Evolutionary conservation across 805 yeast species (phyloP).

Genomic region (Ogataea corticis): DNA sequence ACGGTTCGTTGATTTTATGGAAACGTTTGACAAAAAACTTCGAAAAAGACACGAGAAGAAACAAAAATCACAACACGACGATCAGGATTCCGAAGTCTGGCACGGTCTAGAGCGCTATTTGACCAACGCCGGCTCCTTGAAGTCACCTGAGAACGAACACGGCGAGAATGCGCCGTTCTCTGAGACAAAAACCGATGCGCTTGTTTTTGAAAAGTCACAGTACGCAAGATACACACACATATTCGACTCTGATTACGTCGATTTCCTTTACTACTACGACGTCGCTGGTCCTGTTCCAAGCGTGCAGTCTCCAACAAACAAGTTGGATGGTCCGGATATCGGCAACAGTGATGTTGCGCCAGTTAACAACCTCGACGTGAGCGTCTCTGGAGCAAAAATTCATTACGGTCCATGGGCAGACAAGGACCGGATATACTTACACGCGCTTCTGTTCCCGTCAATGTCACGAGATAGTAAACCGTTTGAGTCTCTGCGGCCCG

Average conservation of each 20-base stretch:
- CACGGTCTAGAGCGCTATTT: slow-evolving; percentile 73
- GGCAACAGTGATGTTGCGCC: slow-evolving; percentile 64
- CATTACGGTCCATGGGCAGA: slow-evolving; percentile 98
- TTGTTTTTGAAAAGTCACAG: slow-evolving; percentile 52
- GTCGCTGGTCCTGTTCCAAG: slow-evolving; percentile 62
- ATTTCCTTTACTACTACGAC: slow-evolving; percentile 68
- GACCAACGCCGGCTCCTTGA: slow-evolving; percentile 25
- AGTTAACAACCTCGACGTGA: slow-evolving; percentile 59
- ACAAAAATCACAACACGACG: slow-evolving; percentile 11
- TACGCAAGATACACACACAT: slow-evolving; percentile 80
- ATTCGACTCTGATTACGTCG: slow-evolving; percentile 56
- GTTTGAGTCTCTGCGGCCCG: slow-evolving; percentile 40
- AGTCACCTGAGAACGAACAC: slow-evolving; percentile 29
- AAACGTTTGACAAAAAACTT: slow-evolving; percentile 1
- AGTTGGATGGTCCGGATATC: slow-evolving; percentile 49
- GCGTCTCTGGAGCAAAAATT: slow-evolving; percentile 59
- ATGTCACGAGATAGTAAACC: slow-evolving; percentile 57
- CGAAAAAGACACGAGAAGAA: slow-evolving; percentile 5
- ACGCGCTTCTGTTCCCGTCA: slow-evolving; percentile 66
- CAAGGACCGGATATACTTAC: slow-evolving; percentile 70
- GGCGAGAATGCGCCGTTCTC: slow-evolving; percentile 1
- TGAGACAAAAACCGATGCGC: slow-evolving; percentile 20
- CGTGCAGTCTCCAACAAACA: slow-evolving; percentile 29
- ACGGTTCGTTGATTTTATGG: slow-evolving; percentile 4
- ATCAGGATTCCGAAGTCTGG: slow-evolving; percentile 52